Evolutionary conservation across 1,284 basidiomycete genomes (phyloP), one percentile per base, ranked within the genome.

Genomic region (Ustilago tritici): DNA sequence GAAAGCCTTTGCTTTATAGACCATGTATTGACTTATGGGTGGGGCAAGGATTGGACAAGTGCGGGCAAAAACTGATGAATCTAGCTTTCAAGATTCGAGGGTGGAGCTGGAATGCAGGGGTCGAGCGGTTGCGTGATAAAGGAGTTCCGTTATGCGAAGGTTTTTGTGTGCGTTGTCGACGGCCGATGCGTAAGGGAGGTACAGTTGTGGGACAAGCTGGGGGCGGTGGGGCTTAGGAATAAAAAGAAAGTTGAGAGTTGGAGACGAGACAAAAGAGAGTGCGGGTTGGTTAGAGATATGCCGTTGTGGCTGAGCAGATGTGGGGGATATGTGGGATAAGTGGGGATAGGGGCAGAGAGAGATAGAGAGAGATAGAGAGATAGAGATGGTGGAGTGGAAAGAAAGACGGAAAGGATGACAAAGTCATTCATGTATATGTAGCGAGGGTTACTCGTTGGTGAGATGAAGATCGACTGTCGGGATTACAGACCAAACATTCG

Each of bases 191-290:
- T 28, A 28, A 28, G 23, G 23, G 23, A 46, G 43, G 43, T 2
- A 46, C 43, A 46, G 19, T 14, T 46, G 34, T 14, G 65, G 55
- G 57, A 54, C 23, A 46, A 38, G 32, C 32, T 19, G 36, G 34
- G 28, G 31, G 17, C 35, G 61, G 56, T 63, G 62, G 59, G 57
- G 32, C 49, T 40, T 12, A 15, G 36, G n/a, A 28, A 10, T 28
- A 31, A 56, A 65, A 57, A 63, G 69, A 56, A 32, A 53, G 70
- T 63, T 70, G 52, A 52, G 49, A 70, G 61, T 70, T 65, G 61
- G 67, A 52, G 31, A 56, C 53, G 28, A 58, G 23, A 28, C 23
- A 57, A 59, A 57, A 60, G 64, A 63, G 56, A 47, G 65, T 65
- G 40, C 57, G 38, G 52, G 49, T 62, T 34, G 62, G 52, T 32